Percentiles rank a stretch among this genome's conserved stretches.
phyloP scores from a whole-genome alignment of 1,284 basidiomycete species.

The Pseudozyma pruni region DNA sequence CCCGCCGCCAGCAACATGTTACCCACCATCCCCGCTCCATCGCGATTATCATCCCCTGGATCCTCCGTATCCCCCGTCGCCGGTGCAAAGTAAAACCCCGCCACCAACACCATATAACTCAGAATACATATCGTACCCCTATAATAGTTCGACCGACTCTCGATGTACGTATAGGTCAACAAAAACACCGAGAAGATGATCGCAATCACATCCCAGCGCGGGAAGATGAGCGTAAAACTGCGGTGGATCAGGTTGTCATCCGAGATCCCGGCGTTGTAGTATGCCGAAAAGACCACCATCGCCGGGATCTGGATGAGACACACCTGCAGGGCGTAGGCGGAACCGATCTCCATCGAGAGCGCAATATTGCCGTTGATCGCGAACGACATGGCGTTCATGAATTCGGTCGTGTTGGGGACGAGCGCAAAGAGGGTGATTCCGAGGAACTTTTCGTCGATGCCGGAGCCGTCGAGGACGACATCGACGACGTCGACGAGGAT shows the following conservation, averaged over 20 bases:
- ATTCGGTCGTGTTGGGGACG: constrained; percentile 98
- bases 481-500: constrained; percentile 95
- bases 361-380: constrained; percentile 97
- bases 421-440: constrained; percentile 96
- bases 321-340: constrained; percentile 97
- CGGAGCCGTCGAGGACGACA: constrained; percentile 89
- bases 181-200: constrained; percentile 85
- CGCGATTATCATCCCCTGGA: constrained; percentile 51
- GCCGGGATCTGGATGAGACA: constrained; percentile 97
- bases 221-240: constrained; percentile 80
- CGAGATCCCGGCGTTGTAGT: constrained; percentile 83
- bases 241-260: constrained; percentile 46
- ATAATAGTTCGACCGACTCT: constrained; percentile 92
- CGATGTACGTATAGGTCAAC: constrained; percentile 98
- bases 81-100: constrained; percentile 67
- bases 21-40: constrained; percentile 1
- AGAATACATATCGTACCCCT: constrained; percentile 66
- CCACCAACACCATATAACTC: constrained; percentile 61
- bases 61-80: constrained; percentile 54
- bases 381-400: constrained; percentile 99
- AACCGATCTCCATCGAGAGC: constrained; percentile 95
- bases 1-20: constrained; percentile 2
- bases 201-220: constrained; percentile 96
- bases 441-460: constrained; percentile 96
- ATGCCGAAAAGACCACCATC: constrained; percentile 97